Base-by-base conservation (phyloP, 768 basidiomycete genomes). In the Rhodotorula diobovata region DNA sequence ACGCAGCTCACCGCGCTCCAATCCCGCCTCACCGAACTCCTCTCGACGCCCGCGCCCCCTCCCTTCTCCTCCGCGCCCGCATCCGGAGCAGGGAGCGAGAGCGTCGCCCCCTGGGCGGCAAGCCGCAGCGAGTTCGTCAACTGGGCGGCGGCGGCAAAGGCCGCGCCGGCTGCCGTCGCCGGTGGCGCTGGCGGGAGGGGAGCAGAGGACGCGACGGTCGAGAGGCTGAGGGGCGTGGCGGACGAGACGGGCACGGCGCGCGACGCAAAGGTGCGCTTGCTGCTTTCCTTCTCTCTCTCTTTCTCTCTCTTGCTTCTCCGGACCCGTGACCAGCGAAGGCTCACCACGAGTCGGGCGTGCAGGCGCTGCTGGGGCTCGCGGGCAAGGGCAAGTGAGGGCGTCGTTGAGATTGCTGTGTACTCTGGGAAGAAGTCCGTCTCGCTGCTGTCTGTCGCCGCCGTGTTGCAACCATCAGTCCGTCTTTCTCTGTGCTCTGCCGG, bases 201-300 rank as follows among this genome's bases (percentile, higher is more conserved):
- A 18, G 35, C 56, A 25, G 48, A 32, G 45, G 61, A 67, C 25
- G 37, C 37, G 20, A 45, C 23, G 9, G 43, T 59, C 2, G 68
- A 14, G 46, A 28, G 54, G 62, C n/a, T 59, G 23, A 34, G 54
- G 66, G n/a, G 56, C 54, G 32, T n/a, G 57, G 46, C 25, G 58
- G 59, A 51, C 41, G 37, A 28, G 41, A 50, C 55, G 48, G 68
- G 73, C 12, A n/a, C 34, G 4, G 57, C 48, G 39, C 63, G 28
- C n/a, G 73, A 74, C 39, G 73, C 73, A 0, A 54, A 70, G 54
- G 73, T 74, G 58, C 59, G 66, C 39, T n/a, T n/a, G n/a, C n/a
- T n/a, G n/a, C n/a, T n/a, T n/a, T n/a, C n/a, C n/a, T n/a, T 48
- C 25, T 8, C 25, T 3, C 39, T 6, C 5, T 18, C 30, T 20